These are phyloP conservation scores for Yamadazyma sp. DNA, from an alignment of 1,139 yeast genomes.

Conservation along the genomic window DNA sequence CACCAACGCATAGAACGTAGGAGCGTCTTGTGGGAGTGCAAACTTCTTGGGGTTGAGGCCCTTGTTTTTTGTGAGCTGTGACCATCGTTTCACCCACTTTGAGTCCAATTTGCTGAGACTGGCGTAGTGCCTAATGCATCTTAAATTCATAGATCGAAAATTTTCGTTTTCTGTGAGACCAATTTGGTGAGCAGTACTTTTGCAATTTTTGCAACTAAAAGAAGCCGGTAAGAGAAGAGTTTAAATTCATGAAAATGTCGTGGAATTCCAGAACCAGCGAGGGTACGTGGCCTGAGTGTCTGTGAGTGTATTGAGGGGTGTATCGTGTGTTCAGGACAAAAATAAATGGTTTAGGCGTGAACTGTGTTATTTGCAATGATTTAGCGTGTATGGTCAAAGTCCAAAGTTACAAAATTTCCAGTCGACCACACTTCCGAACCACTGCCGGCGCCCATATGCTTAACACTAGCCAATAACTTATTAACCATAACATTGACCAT, in stretches of 20 bases:
- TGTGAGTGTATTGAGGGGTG: no score
- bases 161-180: neutral
- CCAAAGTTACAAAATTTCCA: no score
- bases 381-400: no score
- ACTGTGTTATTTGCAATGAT: no score
- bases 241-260: neutral
- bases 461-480: no score
- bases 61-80: constrained; percentile 27
- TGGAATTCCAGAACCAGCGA: no score
- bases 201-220: constrained; percentile 1
- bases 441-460: no score
- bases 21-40: constrained; percentile 20
- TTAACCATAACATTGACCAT: no score
- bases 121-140: constrained; percentile 1
- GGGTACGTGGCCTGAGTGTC: no score
- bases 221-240: neutral
- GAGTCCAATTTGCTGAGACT: constrained; percentile 28
- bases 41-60: constrained; percentile 47
- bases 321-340: no score
- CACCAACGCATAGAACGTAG: constrained; percentile 65
- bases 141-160: neutral
- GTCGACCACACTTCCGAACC: no score
- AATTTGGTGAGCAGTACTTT: neutral
- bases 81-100: constrained; percentile 59
- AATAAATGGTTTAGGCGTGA: no score